Percentiles rank a stretch among this genome's conserved stretches.
Evolutionary conservation across 2,329 filamentous ascomycete genomes (phyloP).

Genomic region (Trichoderma harzianum): DNA sequence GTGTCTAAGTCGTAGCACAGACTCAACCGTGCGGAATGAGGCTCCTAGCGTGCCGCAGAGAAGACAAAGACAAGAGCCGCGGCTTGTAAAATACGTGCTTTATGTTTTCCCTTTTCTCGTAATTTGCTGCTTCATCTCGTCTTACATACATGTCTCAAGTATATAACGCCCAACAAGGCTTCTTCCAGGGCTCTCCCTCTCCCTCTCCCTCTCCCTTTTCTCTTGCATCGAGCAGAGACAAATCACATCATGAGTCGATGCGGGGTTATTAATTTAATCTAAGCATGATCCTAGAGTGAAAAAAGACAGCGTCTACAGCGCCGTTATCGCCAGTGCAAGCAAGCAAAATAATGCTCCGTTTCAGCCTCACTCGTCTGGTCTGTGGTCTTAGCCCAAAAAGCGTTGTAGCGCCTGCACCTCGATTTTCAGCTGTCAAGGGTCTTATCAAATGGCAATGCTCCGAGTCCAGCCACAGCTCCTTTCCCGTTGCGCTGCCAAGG

Average conservation of each 20-base stretch:
- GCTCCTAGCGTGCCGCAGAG: not conserved
- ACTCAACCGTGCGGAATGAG: not conserved
- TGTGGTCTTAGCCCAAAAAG: not conserved
- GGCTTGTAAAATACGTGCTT: not conserved
- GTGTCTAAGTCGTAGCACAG: not conserved
- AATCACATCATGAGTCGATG: not conserved
- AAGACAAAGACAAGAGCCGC: not conserved
- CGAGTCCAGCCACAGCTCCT: not conserved
- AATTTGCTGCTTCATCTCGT: too few relatives aligned
- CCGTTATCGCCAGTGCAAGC: not conserved
- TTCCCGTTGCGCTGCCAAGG: constrained; percentile 5
- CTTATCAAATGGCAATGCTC: constrained; percentile 12
- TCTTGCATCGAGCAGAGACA: not conserved
- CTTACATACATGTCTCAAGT: not conserved
- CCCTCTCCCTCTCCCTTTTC: not conserved
- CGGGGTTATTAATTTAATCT: not conserved
- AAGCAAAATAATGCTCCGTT: not conserved
- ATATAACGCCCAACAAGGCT: not conserved
- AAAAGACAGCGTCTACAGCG: not conserved
- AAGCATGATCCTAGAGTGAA: not conserved
- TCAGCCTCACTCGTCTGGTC: constrained; percentile 2
- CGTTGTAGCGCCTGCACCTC: constrained; percentile 1
- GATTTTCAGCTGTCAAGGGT: constrained; percentile 19
- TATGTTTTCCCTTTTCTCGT: too few relatives aligned
- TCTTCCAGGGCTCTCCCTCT: not conserved